These are phyloP conservation scores for Fraxinus paxiana DNA, from an alignment of 305 asterid species.

Conservation along the genomic window DNA sequence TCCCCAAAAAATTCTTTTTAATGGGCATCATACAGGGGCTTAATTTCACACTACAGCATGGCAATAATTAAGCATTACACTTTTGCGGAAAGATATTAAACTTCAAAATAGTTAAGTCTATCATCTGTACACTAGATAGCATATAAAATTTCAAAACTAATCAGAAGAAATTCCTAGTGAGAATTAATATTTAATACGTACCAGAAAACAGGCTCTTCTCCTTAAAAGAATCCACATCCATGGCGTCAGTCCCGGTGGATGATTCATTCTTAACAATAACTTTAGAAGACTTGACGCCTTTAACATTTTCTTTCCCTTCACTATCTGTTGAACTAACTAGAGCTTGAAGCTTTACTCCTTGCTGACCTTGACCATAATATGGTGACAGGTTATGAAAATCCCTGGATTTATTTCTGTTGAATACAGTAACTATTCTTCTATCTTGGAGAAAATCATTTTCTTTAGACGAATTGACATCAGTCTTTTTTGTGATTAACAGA, in stretches of 20 bases:
- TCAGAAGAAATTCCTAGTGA: neutral
- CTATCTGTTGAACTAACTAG: slow-evolving; percentile 35
- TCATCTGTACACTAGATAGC: slow-evolving; percentile 5
- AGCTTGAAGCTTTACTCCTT: slow-evolving; percentile 42
- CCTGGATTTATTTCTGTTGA: slow-evolving; percentile 28
- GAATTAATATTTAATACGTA: slow-evolving; percentile 23
- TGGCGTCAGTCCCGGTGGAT: slow-evolving; percentile 63
- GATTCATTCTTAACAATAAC: slow-evolving; percentile 46
- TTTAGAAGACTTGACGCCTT: slow-evolving; percentile 25
- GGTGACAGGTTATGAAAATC: slow-evolving; percentile 27
- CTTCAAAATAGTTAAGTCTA: slow-evolving; percentile 4
- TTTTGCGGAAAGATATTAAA: neutral
- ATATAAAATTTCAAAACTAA: neutral
- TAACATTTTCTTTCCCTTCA: slow-evolving; percentile 33
- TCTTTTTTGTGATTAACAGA: slow-evolving; percentile 40
- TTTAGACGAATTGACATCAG: slow-evolving; percentile 33
- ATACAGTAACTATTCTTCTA: slow-evolving; percentile 21
- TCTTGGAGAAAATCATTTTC: slow-evolving; percentile 30
- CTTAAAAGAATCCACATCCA: slow-evolving; percentile 46
- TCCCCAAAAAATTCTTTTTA: too few species aligned
- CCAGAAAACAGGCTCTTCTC: slow-evolving; percentile 34
- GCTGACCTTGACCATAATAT: slow-evolving; percentile 32
- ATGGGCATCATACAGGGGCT: too few species aligned
- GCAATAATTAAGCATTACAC: slow-evolving; percentile 5
- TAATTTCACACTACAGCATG: neutral